These are phyloP conservation scores for Penicillium vulpinum DNA, from an alignment of 2,329 filamentous ascomycete genomes.

Conservation along the genomic window DNA sequence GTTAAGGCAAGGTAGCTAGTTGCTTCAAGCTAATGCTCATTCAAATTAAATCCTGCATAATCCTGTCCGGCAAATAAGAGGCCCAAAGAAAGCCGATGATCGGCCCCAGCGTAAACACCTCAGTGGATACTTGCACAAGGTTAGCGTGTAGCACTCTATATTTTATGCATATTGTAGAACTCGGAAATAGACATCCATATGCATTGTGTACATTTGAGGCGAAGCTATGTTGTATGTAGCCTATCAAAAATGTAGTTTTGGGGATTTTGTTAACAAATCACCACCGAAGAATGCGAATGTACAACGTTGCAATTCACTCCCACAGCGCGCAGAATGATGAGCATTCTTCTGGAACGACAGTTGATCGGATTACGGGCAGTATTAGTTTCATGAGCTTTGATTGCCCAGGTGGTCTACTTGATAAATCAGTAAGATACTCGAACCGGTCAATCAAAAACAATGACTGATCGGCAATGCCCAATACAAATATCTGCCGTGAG, in stretches of 20 bases:
- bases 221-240: too few species aligned
- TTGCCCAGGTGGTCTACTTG: neutral
- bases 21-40: neutral
- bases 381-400: neutral
- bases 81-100: constrained; percentile 5
- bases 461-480: neutral
- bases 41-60: neutral
- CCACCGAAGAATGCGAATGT: neutral
- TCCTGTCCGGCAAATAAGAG: constrained; percentile 2
- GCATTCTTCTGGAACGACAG: neutral
- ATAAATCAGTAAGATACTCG: neutral
- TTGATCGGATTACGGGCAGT: neutral
- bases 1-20: too few species aligned
- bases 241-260: neutral
- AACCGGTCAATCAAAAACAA: neutral
- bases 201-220: too few species aligned
- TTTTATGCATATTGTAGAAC: neutral
- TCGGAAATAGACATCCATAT: neutral
- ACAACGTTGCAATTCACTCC: too few species aligned
- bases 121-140: neutral
- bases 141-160: neutral
- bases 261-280: neutral
- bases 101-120: neutral
- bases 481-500: neutral
- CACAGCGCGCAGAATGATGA: neutral